Evolutionary conservation across 371 early-diverging fungal genomes (phyloP), one percentile per base, ranked within the genome.

Genomic region (Mortierella sp.): DNA sequence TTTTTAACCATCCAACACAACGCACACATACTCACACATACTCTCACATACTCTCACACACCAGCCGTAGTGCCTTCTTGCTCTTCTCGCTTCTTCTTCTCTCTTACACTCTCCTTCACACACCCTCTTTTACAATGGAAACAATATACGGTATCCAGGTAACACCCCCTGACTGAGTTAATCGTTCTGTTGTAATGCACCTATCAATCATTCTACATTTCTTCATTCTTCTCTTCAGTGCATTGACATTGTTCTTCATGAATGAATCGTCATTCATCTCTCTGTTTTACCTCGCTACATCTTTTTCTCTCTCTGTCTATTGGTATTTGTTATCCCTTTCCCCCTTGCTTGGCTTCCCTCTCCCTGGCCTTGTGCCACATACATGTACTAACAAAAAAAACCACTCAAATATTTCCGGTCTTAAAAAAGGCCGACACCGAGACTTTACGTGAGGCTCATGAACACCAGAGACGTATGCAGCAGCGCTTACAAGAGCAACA

Each of bases 61-160:
- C 57, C 19, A 11, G n/a, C n/a, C n/a, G 15, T 21, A 31, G 7
- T 49, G 14, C n/a, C 17, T 37, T 28, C 39, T 31, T 26, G 47
- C n/a, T 27, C 57, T 43, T 46, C 28, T 19, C 15, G 41, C 30
- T n/a, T 50, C 4, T 8, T 50, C 26, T 14, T 26, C 12, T 6
- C n/a, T 43, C 56, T 2, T 42, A 4, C 1, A 43, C 58, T 34
- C 39, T 8, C 24, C n/a, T 15, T 17, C 39, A 24, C 26, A 6
- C 21, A 23, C 31, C 30, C 14, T 26, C 37, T 37, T 14, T 60
- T 31, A 19, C 43, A 34, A 72, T 73, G 73, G 73, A 73, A 56
- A 73, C 73, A 50, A 73, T 73, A 51, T 73, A 73, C 57, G 73
- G 73, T 6, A 59, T 73, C 6, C 73, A 73, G 73, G 73, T 67